Evolutionary conservation across 2,329 filamentous ascomycete species (phyloP), one percentile per base, ranked within the genome.

Genomic region (Colletotrichum abscissum): DNA sequence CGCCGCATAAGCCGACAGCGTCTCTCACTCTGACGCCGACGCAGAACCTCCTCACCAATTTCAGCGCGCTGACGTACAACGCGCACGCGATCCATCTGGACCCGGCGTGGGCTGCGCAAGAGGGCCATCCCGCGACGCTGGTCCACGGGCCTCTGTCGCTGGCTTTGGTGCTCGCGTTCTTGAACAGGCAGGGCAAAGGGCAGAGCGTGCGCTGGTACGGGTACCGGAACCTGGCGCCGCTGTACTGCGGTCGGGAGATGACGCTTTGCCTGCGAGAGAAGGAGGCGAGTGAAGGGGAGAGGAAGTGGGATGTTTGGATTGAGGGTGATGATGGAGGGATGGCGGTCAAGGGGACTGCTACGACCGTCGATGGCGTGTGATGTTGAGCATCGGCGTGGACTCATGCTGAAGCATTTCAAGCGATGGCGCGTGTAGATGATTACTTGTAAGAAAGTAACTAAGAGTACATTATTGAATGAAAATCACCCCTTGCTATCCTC

Each of bases 71-170:
- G 42, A 96, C 94, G 2, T 95, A 95, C 86, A 99, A 99, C 82
- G 94, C 95, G 1, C 97, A 99, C 82, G 87, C 89, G 19, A 98
- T 99, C 77, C 97, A 99, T 83, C 87, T 97, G 26, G 94, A 98
- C 81, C 88, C 88, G 1, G 79, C 87, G 56, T 97, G 94, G 82
- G 92, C 91, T 64, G 89, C 14, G 85, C 92, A 63, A 14, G 97
- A 98, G 81, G 93, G 93, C 12, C 92, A 97, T 80, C 88, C 88
- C 5, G 89, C 92, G 73, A 86, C 95, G 30, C 88, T 98, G 19
- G 94, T 98, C 68, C 97, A 98, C 78, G 97, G 97, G 0, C 96
- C 97, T 1, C 85, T 99, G 67, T 91, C 91, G 1, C 87, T 97
- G 54, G 92, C 92, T 0, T 85, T 98, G 6, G 91, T 98, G 86